Conservation (phyloP, 305 asterid genomes). For the Fraxinus paxiana region DNA sequence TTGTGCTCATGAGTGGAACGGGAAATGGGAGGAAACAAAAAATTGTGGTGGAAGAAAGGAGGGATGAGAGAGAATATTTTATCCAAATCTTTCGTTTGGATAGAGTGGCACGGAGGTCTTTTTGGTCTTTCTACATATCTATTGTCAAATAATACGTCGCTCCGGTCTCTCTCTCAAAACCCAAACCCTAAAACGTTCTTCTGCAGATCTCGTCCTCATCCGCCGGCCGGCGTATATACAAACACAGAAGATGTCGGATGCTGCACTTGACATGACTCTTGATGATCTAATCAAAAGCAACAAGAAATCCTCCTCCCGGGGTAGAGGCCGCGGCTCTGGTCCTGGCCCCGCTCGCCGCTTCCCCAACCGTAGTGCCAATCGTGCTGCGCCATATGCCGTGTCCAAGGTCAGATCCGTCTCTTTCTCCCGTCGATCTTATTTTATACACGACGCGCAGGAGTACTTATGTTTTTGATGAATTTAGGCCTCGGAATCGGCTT, state of each 20-base stretch:
- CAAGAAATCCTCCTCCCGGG: conserved; percentile 51
- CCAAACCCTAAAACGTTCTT: not conserved
- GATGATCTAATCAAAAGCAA: conserved; percentile 88
- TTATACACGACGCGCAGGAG: not conserved
- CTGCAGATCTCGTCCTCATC: conserved; percentile 17
- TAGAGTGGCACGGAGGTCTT: not conserved
- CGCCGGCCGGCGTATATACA: not conserved
- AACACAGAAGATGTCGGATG: conserved; percentile 58
- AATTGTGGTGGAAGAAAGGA: conserved; percentile 17
- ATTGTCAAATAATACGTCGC: not conserved
- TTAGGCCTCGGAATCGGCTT: conserved; percentile 74
- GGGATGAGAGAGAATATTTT: not conserved
- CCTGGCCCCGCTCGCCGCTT: conserved; percentile 64
- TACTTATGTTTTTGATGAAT: conserved; percentile 8
- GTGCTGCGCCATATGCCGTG: conserved; percentile 60
- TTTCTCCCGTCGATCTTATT: not conserved
- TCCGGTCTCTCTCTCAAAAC: not conserved
- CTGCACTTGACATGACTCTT: conserved; percentile 65
- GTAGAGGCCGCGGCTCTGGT: conserved; percentile 56
- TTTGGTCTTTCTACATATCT: not conserved
- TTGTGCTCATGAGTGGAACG: conserved; percentile 5
- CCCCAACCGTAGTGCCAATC: conserved; percentile 54
- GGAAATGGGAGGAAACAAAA: not conserved
- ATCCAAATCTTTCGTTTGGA: conserved; percentile 21
- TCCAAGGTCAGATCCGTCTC: conserved; percentile 65